Evolutionary conservation across 1,139 yeast genomes (phyloP).

Genomic region (Pichia sp.): DNA sequence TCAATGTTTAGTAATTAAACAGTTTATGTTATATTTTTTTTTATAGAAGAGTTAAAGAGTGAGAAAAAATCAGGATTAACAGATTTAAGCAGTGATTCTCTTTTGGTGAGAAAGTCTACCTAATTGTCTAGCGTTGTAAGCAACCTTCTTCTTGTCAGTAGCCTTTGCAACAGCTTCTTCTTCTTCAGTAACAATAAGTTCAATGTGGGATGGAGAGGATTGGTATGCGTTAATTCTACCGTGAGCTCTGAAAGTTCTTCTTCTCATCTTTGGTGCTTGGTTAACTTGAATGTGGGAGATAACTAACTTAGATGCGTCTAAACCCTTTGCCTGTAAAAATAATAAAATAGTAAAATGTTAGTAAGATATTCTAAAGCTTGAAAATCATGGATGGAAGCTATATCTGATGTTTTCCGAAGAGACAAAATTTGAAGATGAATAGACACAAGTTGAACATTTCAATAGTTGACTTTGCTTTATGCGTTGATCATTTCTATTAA

Average conservation of each 20-base stretch:
- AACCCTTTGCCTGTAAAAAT: constrained; percentile 69
- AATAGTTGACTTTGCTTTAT: too few relatives aligned
- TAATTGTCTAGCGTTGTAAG: constrained; percentile 81
- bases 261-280: constrained; percentile 99
- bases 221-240: constrained; percentile 99
- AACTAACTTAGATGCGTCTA: constrained; percentile 88
- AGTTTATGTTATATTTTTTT: constrained; percentile 7
- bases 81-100: constrained; percentile 42
- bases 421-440: too few relatives aligned
- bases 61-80: constrained; percentile 9
- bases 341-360: constrained; percentile 11
- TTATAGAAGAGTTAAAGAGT: constrained; percentile 13
- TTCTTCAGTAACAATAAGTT: constrained; percentile 92
- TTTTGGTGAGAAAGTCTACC: constrained; percentile 88
- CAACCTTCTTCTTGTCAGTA: constrained; percentile 70
- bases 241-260: constrained; percentile 99
- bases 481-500: too few relatives aligned
- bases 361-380: too few relatives aligned
- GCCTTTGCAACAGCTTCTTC: constrained; percentile 94
- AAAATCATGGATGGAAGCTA: too few relatives aligned
- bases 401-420: too few relatives aligned
- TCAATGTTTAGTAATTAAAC: constrained; percentile 7
- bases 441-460: too few relatives aligned
- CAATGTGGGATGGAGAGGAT: constrained; percentile 98
- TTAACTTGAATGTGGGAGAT: constrained; percentile 98